Conservation (phyloP, 1,284 basidiomycete species). For the Puccinia coronata region DNA sequence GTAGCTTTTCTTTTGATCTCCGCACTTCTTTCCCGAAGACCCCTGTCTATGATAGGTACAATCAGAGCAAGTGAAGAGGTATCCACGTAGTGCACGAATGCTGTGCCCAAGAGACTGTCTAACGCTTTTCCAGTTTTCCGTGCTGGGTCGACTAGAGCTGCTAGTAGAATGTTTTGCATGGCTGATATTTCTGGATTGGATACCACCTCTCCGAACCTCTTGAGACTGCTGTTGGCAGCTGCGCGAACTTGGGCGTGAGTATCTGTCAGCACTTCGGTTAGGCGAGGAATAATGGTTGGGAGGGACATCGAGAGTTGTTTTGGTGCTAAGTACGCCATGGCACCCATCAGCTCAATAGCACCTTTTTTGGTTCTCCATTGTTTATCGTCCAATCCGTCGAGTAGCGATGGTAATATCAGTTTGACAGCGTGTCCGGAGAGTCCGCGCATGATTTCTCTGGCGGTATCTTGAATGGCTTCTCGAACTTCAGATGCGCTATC, state of each 20-base stretch:
- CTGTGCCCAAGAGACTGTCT: conserved; percentile 80
- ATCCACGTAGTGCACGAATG: conserved; percentile 98
- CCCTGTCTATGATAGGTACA: conserved; percentile 92
- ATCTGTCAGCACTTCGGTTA: conserved; percentile 93
- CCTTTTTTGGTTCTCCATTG: conserved; percentile 58
- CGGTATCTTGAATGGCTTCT: conserved; percentile 90
- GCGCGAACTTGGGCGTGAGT: conserved; percentile 93
- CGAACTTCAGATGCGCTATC: conserved; percentile 85
- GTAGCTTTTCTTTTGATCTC: conserved; percentile 94
- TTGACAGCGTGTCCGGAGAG: conserved; percentile 86
- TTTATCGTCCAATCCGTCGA: conserved; percentile 92
- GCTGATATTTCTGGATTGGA: conserved; percentile 75
- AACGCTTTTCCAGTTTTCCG: conserved; percentile 82
- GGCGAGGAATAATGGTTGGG: conserved; percentile 90
- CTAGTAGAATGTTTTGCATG: conserved; percentile 86
- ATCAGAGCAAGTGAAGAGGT: conserved; percentile 95
- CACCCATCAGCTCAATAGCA: conserved; percentile 66
- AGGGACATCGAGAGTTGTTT: conserved; percentile 91
- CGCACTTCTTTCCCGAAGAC: conserved; percentile 84
- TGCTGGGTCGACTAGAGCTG: conserved; percentile 91
- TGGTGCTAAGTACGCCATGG: conserved; percentile 99
- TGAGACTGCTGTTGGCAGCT: conserved; percentile 91
- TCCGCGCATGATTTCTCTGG: conserved; percentile 80
- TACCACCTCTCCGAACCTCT: conserved; percentile 83
- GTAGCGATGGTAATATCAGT: conserved; percentile 83